phyloP scores from a whole-genome alignment of 2,329 filamentous ascomycete species.

The Fragosphaeria purpurea region DNA sequence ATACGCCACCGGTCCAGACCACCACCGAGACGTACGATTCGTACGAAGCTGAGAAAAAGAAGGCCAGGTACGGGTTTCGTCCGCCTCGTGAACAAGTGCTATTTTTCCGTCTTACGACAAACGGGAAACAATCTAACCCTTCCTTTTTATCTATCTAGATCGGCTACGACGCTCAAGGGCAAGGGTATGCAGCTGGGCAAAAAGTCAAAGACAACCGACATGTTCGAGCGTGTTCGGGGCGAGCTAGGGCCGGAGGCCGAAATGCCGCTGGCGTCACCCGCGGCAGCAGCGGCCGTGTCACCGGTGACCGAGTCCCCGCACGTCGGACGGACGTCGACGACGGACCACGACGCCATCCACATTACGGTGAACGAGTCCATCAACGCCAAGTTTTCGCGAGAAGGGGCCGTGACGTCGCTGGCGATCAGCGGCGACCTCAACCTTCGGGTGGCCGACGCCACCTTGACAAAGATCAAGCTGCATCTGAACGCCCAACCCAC shows the following conservation, averaged over 20 bases:
- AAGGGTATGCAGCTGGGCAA: constrained; percentile 99
- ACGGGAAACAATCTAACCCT: too few species aligned
- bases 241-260: constrained; percentile 84
- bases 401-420: constrained; percentile 77
- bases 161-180: constrained; percentile 57
- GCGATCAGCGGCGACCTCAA: constrained; percentile 88
- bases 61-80: constrained; percentile 56
- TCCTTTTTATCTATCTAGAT: background rate
- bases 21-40: constrained; percentile 78
- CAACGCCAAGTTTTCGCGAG: constrained; percentile 75
- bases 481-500: constrained; percentile 65
- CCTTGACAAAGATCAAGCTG: constrained; percentile 86
- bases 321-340: constrained; percentile 46
- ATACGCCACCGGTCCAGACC: constrained; percentile 61
- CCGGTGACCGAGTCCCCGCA: background rate
- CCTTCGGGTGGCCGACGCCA: constrained; percentile 78
- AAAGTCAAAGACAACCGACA: constrained; percentile 95
- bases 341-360: constrained; percentile 78
- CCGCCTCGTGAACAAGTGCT: too few species aligned
- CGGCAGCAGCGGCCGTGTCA: constrained; percentile 27
- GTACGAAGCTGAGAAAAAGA: constrained; percentile 97
- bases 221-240: constrained; percentile 90
- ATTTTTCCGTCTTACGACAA: too few species aligned
- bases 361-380: constrained; percentile 85
- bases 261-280: constrained; percentile 59